Percentiles rank a stretch among this genome's conserved stretches.
Evolutionary conservation across 352 stramenopile species (phyloP).

Genomic region (Globisporangium iwayamae): DNA sequence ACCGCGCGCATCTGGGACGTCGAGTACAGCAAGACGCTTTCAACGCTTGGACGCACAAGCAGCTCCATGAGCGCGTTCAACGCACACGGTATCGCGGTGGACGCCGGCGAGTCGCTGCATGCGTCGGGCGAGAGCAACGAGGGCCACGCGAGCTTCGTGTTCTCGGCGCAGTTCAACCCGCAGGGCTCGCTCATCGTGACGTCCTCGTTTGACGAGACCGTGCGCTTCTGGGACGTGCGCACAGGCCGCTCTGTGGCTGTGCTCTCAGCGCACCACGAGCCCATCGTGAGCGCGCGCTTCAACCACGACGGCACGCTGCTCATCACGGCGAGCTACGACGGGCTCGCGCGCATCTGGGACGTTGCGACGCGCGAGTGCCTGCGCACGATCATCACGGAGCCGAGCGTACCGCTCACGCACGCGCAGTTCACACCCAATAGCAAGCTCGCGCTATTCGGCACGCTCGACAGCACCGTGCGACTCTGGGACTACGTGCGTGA

Average conservation of each 20-base stretch:
- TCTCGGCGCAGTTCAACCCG: constrained; percentile 93
- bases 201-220: constrained; percentile 93
- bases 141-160: constrained; percentile 94
- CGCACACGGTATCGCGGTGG: constrained; percentile 23
- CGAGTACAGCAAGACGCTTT: constrained; percentile 70
- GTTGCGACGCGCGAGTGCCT: constrained; percentile 94
- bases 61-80: constrained; percentile 22
- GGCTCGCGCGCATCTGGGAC: constrained; percentile 94
- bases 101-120: constrained; percentile 8
- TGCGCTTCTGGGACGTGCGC: constrained; percentile 96
- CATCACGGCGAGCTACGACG: constrained; percentile 75
- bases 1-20: constrained; percentile 95
- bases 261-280: constrained; percentile 93
- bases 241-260: constrained; percentile 84
- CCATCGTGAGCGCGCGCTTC: constrained; percentile 93
- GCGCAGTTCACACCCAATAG: constrained; percentile 94
- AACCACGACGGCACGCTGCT: constrained; percentile 94
- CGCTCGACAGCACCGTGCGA: constrained; percentile 88
- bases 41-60: constrained; percentile 60
- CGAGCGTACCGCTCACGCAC: constrained; percentile 57
- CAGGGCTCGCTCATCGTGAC: constrained; percentile 90
- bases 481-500: constrained; percentile 87
- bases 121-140: constrained; percentile 23
- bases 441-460: constrained; percentile 90
- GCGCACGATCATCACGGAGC: constrained; percentile 86